These are phyloP conservation scores for Verbena officinalis DNA, from an alignment of 257 asterid species.

Conservation along the genomic window DNA sequence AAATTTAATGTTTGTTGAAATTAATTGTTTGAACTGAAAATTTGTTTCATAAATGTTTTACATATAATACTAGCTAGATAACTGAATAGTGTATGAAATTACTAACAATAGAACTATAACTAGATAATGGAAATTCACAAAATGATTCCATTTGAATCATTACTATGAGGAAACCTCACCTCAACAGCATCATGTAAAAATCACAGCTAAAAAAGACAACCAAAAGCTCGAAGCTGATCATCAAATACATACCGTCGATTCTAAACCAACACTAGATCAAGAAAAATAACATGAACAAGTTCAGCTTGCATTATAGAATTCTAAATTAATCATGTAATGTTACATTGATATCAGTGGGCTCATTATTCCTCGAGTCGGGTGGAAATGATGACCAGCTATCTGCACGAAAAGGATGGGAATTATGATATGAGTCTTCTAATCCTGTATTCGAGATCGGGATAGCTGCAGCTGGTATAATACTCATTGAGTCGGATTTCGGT, in stretches of 20 bases:
- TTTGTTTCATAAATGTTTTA: too few relatives aligned
- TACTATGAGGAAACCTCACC: too few relatives aligned
- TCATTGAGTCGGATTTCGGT: slow-evolving; percentile 47
- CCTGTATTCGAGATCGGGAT: slow-evolving; percentile 60
- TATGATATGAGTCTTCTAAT: slow-evolving; percentile 50
- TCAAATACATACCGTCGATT: neutral
- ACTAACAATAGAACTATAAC: too few relatives aligned
- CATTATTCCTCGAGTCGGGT: slow-evolving; percentile 49
- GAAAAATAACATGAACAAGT: neutral
- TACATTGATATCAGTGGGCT: slow-evolving; percentile 63
- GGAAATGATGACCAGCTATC: slow-evolving; percentile 78
- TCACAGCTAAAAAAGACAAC: neutral
- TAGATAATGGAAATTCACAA: too few relatives aligned
- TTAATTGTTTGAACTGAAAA: too few relatives aligned
- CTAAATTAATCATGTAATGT: slow-evolving; percentile 37
- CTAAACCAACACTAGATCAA: neutral
- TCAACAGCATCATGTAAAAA: too few relatives aligned
- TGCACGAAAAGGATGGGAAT: slow-evolving; percentile 61
- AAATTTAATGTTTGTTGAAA: too few relatives aligned
- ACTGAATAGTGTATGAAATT: too few relatives aligned
- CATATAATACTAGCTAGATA: too few relatives aligned
- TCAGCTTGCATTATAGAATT: neutral
- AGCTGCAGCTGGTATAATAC: slow-evolving; percentile 43
- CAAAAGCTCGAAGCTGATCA: neutral
- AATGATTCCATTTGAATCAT: too few relatives aligned